Evolutionary conservation across 768 basidiomycete species (phyloP), one percentile per base, ranked within the genome.

Genomic region (Pleurotus tuber-regium): DNA sequence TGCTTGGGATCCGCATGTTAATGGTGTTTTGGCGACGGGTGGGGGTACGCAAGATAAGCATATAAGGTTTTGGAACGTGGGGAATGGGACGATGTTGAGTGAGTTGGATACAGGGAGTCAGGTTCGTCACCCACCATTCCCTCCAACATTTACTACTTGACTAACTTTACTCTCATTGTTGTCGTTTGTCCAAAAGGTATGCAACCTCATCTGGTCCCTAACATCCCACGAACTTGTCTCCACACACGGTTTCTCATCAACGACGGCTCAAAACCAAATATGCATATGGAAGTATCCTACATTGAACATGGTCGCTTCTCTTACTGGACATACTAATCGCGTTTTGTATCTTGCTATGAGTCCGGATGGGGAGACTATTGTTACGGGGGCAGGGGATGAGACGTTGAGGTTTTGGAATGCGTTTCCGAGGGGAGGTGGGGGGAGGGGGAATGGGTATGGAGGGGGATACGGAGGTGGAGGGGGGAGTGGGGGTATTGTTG

Each of bases 11-110:
- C 95, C 96, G 4, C 97, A 99, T 69, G 78, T 96, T 39, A 75
- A 86, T 9, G 93, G 94, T 1, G 79, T 98, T 2, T 71, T 98
- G 28, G 97, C 96, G 1, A 93, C 90, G 5, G 97, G 97, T 4
- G 96, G 96, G 8, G 97, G 96, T 6, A 99, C 96, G n/a, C 94
- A 97, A 59, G 97, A 98, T 66, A 96, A 95, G 68, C 96, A 94
- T 63, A 94, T 99, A 39, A 76, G 95, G 53, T 98, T 97, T 64
- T 99, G 97, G 96, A 98, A 99, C 64, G 90, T 89, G 5, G 72
- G 81, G 29, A 92, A 84, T 48, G 97, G 96, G 25, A 81, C 78
- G 19, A 80, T 96, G 82, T 73, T 97, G 53, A 84, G 79, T 54
- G 87, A 93, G 64, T 76, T 94, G 42, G 95, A 98, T 67, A 98